Percentiles rank a stretch among this genome's conserved stretches.
Conservation (phyloP, 2,329 filamentous ascomycete species). For the Aspergillus caelatus region DNA sequence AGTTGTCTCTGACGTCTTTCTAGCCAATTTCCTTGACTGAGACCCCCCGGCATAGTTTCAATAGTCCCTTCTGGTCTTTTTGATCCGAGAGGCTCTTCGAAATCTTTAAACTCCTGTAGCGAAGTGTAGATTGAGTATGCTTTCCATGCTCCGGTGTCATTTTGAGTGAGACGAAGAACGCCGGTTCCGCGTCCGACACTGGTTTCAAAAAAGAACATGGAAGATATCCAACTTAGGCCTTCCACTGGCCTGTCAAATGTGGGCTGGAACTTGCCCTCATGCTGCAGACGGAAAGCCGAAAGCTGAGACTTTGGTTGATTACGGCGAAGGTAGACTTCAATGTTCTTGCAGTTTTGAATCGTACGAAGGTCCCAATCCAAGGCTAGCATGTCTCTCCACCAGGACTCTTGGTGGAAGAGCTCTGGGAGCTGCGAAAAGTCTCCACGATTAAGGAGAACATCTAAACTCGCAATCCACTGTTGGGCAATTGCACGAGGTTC, state of each 20-base stretch:
- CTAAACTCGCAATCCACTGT: slow-evolving; percentile 35
- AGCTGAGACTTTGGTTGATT: slow-evolving; percentile 31
- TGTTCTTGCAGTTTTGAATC: slow-evolving; percentile 33
- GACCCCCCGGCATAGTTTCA: slow-evolving; percentile 36
- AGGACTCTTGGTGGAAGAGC: slow-evolving; percentile 43
- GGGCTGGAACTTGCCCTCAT: slow-evolving; percentile 36
- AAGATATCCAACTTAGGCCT: slow-evolving; percentile 37
- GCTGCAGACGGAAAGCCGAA: slow-evolving; percentile 34
- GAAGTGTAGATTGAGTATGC: slow-evolving; percentile 44
- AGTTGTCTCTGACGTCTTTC: slow-evolving; percentile 36
- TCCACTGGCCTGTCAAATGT: slow-evolving; percentile 30
- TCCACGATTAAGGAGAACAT: slow-evolving; percentile 24
- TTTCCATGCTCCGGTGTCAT: slow-evolving; percentile 36
- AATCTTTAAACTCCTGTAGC: slow-evolving; percentile 39
- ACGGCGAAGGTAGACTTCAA: slow-evolving; percentile 33
- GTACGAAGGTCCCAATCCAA: slow-evolving; percentile 45
- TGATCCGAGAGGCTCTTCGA: slow-evolving; percentile 37
- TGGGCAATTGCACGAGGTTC: slow-evolving; percentile 32
- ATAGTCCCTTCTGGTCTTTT: slow-evolving; percentile 38
- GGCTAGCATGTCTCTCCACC: slow-evolving; percentile 46
- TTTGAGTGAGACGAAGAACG: slow-evolving; percentile 39
- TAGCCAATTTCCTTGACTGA: slow-evolving; percentile 39
- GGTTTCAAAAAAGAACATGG: slow-evolving; percentile 46
- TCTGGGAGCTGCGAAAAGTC: slow-evolving; percentile 20
- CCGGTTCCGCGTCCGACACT: slow-evolving; percentile 39